These are phyloP conservation scores for Dipodascopsis tothii DNA, from an alignment of 805 yeast genomes.

Conservation along the genomic window DNA sequence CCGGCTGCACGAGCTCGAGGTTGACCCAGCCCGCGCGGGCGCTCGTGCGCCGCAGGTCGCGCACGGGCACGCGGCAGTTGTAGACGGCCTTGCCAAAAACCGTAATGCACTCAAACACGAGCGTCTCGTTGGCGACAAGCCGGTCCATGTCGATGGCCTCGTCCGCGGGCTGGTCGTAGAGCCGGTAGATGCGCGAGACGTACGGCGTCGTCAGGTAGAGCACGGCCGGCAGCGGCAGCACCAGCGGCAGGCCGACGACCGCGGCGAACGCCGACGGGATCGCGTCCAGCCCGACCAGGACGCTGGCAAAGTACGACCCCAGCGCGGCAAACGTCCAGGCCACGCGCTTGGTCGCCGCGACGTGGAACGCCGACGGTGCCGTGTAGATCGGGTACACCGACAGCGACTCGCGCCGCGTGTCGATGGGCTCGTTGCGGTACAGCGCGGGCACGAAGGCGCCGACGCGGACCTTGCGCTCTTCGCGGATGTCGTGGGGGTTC, in stretches of 20 bases:
- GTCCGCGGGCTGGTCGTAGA: conserved; percentile 42
- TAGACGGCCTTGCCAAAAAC: conserved; percentile 59
- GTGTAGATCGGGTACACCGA: conserved; percentile 23
- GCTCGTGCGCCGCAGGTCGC: conserved; percentile 37
- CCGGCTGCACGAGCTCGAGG: conserved; percentile 31
- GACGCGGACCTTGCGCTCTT: conserved; percentile 4
- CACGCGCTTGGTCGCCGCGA: conserved; percentile 24
- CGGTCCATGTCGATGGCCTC: conserved; percentile 57
- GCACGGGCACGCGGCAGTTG: conserved; percentile 51
- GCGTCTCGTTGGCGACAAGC: conserved; percentile 52
- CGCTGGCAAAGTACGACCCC: conserved; percentile 21
- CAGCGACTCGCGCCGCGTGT: conserved; percentile 7
- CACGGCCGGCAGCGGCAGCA: conserved; percentile 52
- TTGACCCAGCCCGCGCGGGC: conserved; percentile 44
- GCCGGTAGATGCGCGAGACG: conserved; percentile 62
- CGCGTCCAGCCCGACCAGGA: conserved; percentile 29
- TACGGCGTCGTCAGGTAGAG: conserved; percentile 53
- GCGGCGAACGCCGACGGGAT: conserved; percentile 45
- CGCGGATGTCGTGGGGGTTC: conserved; percentile 10
- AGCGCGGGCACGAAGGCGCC: conserved; percentile 16
- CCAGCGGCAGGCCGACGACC: conserved; percentile 36
- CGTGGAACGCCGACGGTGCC: conserved; percentile 25
- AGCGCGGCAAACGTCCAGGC: conserved; percentile 20
- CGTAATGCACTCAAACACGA: conserved; percentile 61
- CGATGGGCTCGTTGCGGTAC: conserved; percentile 7